Base-by-base conservation (phyloP, 371 early-diverging fungal species). In the Neoconidiobolus thromboides region DNA sequence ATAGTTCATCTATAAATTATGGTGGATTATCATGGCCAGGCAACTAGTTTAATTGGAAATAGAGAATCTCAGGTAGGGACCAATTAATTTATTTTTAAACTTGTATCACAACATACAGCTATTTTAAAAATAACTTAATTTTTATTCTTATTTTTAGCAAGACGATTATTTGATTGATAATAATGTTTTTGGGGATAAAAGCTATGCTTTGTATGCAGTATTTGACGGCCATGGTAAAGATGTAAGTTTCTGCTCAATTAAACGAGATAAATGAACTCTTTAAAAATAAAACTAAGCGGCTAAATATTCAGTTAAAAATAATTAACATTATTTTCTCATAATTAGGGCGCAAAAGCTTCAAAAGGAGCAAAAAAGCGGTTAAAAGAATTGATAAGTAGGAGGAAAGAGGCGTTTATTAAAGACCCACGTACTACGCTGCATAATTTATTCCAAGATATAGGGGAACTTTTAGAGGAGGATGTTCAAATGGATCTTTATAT, bases 171-270 rank as follows among this genome's bases (percentile, higher is more conserved):
- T 59, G 42, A 59, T 59, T 38, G 39, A 26, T 2, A 37, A 59
- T 15, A 40, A 59, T 38, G 38, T 47, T 3, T 59, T 59, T 39
- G 48, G 48, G 7, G 60, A 59, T 41, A 36, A 36, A 48, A 37
- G 37, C 14, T 42, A 59, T 39, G 6, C 26, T 59, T n/a, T 59
- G 4, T 59, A 48, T 50, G 60, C 48, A 3, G 60, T 59, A 50
- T 49, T 59, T 7, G 60, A 59, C 41, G 60, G 60, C 1, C 60
- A 59, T 42, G 60, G 60, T n/a, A 51, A 47, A 15, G 38, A 59
- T 10, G 60, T 59, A 37, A 37, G 3, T 58, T 12, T 15, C 2
- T 38, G 26, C 26, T 26, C 26, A 26, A 26, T 26, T 26, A 26
- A 26, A 26, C 26, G 26, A 26, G 26, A 26, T 26, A 26, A 26